phyloP scores from a whole-genome alignment of 2,329 filamentous ascomycete species.

The Fusarium sp. region DNA sequence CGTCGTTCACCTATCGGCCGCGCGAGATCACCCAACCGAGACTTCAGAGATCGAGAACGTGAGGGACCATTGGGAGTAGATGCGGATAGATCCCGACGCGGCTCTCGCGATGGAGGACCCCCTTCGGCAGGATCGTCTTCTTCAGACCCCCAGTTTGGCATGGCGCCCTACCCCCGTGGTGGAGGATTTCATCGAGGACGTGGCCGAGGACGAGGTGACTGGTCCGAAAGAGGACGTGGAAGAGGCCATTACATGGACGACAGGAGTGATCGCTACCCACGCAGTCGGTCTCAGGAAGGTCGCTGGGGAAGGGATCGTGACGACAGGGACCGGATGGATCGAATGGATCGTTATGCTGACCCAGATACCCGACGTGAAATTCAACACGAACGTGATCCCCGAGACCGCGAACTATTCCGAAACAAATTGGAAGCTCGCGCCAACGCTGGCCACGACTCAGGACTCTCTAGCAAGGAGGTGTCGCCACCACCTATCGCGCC shows the following conservation, averaged over 20 bases:
- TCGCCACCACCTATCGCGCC: slow-evolving; percentile 70
- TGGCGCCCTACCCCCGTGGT: slow-evolving; percentile 66
- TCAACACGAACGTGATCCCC: slow-evolving; percentile 63
- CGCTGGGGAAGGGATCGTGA: slow-evolving; percentile 70
- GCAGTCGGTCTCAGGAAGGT: slow-evolving; percentile 76
- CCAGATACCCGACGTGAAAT: slow-evolving; percentile 58
- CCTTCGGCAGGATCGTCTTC: slow-evolving; percentile 78
- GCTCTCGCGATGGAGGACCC: slow-evolving; percentile 77
- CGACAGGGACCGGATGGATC: slow-evolving; percentile 64
- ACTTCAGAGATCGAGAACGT: slow-evolving; percentile 71
- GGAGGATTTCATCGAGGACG: slow-evolving; percentile 69
- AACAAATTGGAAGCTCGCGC: slow-evolving; percentile 64
- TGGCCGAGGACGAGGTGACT: slow-evolving; percentile 61
- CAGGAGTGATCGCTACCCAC: slow-evolving; percentile 70
- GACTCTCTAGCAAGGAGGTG: slow-evolving; percentile 63
- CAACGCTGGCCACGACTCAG: slow-evolving; percentile 63
- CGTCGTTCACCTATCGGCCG: slow-evolving; percentile 72
- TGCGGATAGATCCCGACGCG: slow-evolving; percentile 74
- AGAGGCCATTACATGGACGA: slow-evolving; percentile 71
- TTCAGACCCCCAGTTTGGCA: slow-evolving; percentile 74
- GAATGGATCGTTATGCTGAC: slow-evolving; percentile 59
- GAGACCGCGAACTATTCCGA: slow-evolving; percentile 62
- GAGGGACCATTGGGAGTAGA: slow-evolving; percentile 74
- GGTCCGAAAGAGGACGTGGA: slow-evolving; percentile 65
- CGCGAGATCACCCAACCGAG: slow-evolving; percentile 75